phyloP scores from a whole-genome alignment of 139 green algal species.

The Eudorina sp. region DNA sequence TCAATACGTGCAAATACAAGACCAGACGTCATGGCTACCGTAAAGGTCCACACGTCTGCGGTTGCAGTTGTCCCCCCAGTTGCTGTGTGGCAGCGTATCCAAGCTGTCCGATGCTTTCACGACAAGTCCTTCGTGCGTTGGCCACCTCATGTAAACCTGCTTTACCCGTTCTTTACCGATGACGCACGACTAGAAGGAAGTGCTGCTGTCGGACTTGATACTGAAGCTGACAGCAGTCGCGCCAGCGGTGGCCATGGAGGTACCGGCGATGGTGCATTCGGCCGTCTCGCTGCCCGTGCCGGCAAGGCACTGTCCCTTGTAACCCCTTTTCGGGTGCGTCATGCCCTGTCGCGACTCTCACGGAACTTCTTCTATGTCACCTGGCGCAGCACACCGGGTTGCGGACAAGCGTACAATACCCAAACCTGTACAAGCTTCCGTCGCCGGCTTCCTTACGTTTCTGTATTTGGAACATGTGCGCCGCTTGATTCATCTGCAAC shows the following conservation, averaged over 20 bases:
- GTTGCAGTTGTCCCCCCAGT: background rate
- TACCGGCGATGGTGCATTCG: too few species aligned
- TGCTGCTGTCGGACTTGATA: background rate
- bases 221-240: conserved; percentile 52
- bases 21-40: too few species aligned
- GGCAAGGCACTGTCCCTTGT: conserved; percentile 34
- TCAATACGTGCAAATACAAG: too few species aligned
- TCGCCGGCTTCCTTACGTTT: too few species aligned
- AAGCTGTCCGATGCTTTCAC: conserved; percentile 67
- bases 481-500: too few species aligned
- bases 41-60: background rate
- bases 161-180: conserved; percentile 82
- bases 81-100: conserved; percentile 50
- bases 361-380: too few species aligned
- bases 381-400: too few species aligned
- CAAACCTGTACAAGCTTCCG: too few species aligned
- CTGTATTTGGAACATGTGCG: too few species aligned
- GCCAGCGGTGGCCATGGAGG: background rate
- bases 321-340: conserved; percentile 26
- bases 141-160: conserved; percentile 85
- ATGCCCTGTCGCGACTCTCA: too few species aligned
- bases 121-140: conserved; percentile 80
- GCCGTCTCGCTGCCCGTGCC: background rate
- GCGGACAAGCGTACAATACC: too few species aligned
- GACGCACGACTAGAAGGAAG: too few species aligned